Evolutionary conservation across 2,329 filamentous ascomycete species (phyloP).

Genomic region (Ophiostoma angusticollis): DNA sequence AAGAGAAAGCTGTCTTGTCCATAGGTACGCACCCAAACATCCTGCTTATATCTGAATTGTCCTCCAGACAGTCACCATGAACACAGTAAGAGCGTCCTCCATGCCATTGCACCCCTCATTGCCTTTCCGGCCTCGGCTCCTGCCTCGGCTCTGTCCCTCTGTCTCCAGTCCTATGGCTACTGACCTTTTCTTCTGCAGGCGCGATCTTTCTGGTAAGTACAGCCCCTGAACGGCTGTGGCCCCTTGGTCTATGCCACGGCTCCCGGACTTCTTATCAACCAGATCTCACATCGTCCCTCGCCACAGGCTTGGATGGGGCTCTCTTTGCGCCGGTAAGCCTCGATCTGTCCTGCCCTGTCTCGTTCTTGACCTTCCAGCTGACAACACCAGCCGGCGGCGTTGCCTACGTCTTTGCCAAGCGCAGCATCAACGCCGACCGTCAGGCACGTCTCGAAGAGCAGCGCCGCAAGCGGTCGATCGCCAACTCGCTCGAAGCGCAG

Average conservation of each 20-base stretch:
- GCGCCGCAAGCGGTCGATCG: constrained; percentile 48
- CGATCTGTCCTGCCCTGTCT: constrained; percentile 9
- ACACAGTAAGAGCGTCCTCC: too few species aligned
- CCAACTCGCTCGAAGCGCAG: constrained; percentile 43
- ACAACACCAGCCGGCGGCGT: constrained; percentile 58
- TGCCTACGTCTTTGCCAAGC: constrained; percentile 94
- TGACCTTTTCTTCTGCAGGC: constrained; percentile 27
- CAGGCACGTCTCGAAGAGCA: constrained; percentile 55
- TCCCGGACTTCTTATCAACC: constrained; percentile 3
- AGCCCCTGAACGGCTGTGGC: too few species aligned
- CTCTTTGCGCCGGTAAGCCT: constrained; percentile 64
- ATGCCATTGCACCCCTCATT: too few species aligned
- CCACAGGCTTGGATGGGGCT: constrained; percentile 76
- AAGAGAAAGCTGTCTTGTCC: too few species aligned
- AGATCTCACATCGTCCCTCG: neutral
- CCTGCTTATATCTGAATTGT: too few species aligned
- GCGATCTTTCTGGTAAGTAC: constrained; percentile 50
- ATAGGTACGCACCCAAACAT: too few species aligned
- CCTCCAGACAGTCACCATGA: too few species aligned
- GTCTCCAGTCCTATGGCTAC: neutral
- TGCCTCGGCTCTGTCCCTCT: too few species aligned
- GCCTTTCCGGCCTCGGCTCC: too few species aligned
- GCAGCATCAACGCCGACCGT: constrained; percentile 84
- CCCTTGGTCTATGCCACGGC: neutral
- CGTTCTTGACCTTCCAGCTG: neutral